Percentiles rank a stretch among this genome's conserved stretches.
Conservation (phyloP, 2,329 filamentous ascomycete genomes). For the Pseudohalonectria lignicola region DNA sequence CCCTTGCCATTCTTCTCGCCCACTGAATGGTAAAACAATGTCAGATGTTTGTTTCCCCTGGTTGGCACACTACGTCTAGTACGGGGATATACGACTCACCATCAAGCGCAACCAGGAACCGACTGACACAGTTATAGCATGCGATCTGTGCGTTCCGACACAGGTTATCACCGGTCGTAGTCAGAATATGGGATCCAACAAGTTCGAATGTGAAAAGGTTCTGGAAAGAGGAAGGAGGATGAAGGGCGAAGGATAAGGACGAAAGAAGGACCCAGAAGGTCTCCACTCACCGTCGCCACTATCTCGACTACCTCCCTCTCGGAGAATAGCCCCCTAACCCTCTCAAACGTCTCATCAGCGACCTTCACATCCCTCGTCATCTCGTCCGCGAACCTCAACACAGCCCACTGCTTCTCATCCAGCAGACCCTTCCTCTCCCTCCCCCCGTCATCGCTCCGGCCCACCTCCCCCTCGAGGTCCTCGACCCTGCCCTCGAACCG, state of each 20-base stretch:
- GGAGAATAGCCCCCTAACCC: conserved; percentile 48
- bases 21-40: conserved; percentile 26
- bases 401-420: conserved; percentile 52
- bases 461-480: conserved; percentile 8
- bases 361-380: conserved; percentile 72
- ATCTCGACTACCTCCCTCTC: conserved; percentile 73
- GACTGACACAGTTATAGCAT: conserved; percentile 75
- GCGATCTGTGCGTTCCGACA: conserved; percentile 39
- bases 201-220: conserved; percentile 1
- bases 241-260: not conserved
- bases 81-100: conserved; percentile 32
- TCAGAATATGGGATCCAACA: not conserved
- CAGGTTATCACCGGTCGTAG: not conserved
- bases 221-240: not conserved
- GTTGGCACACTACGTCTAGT: not conserved
- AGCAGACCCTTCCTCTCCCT: too few relatives aligned
- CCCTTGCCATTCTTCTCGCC: conserved; percentile 45
- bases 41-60: not conserved
- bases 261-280: conserved; percentile 3
- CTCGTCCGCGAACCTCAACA: conserved; percentile 66
- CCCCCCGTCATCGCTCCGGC: conserved; percentile 13
- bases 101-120: conserved; percentile 73
- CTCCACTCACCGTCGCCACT: conserved; percentile 52
- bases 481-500: conserved; percentile 17
- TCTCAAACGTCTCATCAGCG: conserved; percentile 53